phyloP scores from a whole-genome alignment of 139 green algal genomes.

The Chlorella sorokiniana region DNA sequence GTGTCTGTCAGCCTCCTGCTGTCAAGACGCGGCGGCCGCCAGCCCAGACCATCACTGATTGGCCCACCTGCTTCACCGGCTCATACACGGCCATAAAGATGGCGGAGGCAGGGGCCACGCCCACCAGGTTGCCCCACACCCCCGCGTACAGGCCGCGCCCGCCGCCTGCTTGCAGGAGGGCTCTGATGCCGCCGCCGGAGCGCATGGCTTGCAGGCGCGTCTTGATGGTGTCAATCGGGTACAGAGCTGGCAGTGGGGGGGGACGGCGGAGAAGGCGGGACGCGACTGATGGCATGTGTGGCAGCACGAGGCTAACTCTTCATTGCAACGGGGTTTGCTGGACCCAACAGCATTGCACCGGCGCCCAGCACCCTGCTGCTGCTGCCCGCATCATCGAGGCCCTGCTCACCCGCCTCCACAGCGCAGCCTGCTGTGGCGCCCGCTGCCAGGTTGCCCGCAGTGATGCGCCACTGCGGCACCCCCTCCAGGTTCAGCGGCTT shows the following conservation, averaged over 20 bases:
- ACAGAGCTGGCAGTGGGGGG: constrained; percentile 71
- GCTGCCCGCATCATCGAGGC: not conserved
- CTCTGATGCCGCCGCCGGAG: constrained; percentile 75
- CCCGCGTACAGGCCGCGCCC: constrained; percentile 87
- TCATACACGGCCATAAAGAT: constrained; percentile 97
- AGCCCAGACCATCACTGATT: no score
- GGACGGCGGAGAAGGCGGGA: not conserved
- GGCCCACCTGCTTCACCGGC: constrained; percentile 77
- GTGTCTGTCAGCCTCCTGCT: no score
- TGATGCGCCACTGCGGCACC: constrained; percentile 64
- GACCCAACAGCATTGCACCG: not conserved
- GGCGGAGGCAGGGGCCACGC: constrained; percentile 87
- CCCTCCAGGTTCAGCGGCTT: constrained; percentile 9
- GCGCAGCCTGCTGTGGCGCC: constrained; percentile 81
- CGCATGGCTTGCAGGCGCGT: constrained; percentile 92
- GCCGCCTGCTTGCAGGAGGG: constrained; percentile 76
- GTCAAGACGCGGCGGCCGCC: not conserved
- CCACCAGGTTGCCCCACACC: constrained; percentile 83
- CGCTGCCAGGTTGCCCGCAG: constrained; percentile 76
- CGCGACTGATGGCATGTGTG: no score
- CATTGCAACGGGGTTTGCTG: not conserved
- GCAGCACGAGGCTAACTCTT: no score
- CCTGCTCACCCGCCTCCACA: constrained; percentile 77
- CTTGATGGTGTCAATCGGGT: constrained; percentile 99
- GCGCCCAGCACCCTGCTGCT: not conserved